These are phyloP conservation scores for Draba incana DNA, from an alignment of 345 rosid genomes.

Conservation along the genomic window DNA sequence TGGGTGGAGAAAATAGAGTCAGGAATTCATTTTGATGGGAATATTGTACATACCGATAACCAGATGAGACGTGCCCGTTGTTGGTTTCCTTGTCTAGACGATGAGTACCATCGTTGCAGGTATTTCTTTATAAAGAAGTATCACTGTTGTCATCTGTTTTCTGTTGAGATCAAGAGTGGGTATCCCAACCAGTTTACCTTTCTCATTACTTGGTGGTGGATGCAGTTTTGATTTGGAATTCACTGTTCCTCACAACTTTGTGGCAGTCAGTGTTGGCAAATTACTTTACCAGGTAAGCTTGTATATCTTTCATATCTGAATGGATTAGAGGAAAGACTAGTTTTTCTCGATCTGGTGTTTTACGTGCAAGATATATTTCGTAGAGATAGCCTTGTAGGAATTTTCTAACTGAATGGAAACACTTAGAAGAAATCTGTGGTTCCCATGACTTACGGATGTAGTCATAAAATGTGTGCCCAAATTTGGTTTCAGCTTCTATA, in stretches of 20 bases:
- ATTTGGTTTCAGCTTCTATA: constrained; percentile 17
- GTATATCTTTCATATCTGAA: constrained; percentile 29
- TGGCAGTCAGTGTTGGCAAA: constrained; percentile 91
- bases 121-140: constrained; percentile 26
- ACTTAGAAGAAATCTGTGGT: constrained; percentile 8
- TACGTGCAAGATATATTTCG: background rate
- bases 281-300: constrained; percentile 80
- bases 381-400: background rate
- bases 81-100: constrained; percentile 97
- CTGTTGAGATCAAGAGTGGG: constrained; percentile 20
- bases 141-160: constrained; percentile 9
- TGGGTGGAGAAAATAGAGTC: constrained; percentile 89
- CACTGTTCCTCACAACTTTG: constrained; percentile 84
- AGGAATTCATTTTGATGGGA: constrained; percentile 84
- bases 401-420: constrained; percentile 6
- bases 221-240: constrained; percentile 94
- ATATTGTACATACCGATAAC: constrained; percentile 80
- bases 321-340: constrained; percentile 18
- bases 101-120: constrained; percentile 87
- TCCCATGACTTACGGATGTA: constrained; percentile 8
- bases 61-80: constrained; percentile 94
- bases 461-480: constrained; percentile 14
- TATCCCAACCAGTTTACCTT: constrained; percentile 11
- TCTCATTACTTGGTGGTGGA: constrained; percentile 17
- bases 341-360: background rate